Conservation (phyloP, 2,329 filamentous ascomycete genomes). For the Penicillium fuscoglaucum region DNA sequence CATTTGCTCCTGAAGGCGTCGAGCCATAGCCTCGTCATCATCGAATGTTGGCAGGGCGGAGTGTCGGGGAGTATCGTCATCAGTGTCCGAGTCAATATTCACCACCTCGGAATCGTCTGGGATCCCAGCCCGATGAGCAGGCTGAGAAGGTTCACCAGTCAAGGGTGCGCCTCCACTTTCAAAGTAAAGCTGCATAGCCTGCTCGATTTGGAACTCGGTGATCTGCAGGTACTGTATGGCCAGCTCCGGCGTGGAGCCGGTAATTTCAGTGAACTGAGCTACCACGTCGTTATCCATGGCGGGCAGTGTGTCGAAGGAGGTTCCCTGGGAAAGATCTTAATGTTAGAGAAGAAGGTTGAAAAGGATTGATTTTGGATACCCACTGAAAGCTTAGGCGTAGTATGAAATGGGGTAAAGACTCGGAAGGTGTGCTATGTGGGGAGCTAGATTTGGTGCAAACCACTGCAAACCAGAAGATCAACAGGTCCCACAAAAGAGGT, state of each 20-base stretch:
- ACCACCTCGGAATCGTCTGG: slow-evolving; percentile 64
- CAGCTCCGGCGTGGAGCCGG: slow-evolving; percentile 69
- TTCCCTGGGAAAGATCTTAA: not conserved
- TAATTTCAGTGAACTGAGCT: slow-evolving; percentile 77
- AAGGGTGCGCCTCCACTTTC: slow-evolving; percentile 70
- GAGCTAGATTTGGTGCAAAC: slow-evolving; percentile 30
- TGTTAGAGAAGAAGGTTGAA: slow-evolving; percentile 3
- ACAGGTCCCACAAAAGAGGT: slow-evolving; percentile 8
- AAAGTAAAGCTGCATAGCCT: slow-evolving; percentile 87
- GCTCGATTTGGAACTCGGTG: slow-evolving; percentile 78
- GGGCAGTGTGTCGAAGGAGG: slow-evolving; percentile 12
- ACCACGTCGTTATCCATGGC: slow-evolving; percentile 70
- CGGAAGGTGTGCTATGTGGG: slow-evolving; percentile 13
- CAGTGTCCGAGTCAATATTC: slow-evolving; percentile 75
- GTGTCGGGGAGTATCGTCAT: slow-evolving; percentile 60
- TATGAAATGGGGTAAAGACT: slow-evolving; percentile 10
- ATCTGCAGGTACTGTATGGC: slow-evolving; percentile 82
- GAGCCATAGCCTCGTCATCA: slow-evolving; percentile 90
- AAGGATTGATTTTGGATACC: slow-evolving; percentile 2
- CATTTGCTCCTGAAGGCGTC: slow-evolving; percentile 86
- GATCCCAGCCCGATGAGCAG: slow-evolving; percentile 40
- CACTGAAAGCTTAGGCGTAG: slow-evolving; percentile 1
- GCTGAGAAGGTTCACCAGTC: slow-evolving; percentile 50
- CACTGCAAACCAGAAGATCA: slow-evolving; percentile 30
- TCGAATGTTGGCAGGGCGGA: slow-evolving; percentile 62